Evolutionary conservation across 208 protist genomes (phyloP), one percentile per base, ranked within the genome.

Genomic region (Acanthamoeba comandoni): DNA sequence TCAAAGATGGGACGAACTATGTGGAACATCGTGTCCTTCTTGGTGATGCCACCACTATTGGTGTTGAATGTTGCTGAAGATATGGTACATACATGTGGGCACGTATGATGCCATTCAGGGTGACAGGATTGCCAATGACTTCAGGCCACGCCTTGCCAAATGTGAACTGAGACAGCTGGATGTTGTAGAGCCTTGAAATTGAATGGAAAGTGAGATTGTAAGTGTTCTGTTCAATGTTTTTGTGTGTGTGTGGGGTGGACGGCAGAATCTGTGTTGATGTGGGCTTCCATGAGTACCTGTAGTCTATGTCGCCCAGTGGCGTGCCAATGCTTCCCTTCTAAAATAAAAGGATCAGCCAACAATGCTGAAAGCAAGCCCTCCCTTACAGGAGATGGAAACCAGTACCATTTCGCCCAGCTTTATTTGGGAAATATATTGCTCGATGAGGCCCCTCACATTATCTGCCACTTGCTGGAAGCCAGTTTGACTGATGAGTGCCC

Each of bases 301-400:
- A 85, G 75, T 85, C 75, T 51, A 85, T 85, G 26, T 65, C 52
- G 24, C 53, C 52, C 11, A 85, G 60, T 26, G 75, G 75, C 19
- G 75, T 85, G 22, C 75, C 75, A 48, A 85, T 43, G 53, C 75
- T 85, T 26, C 75, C 75, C 0, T 51, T 67, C 75, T 85, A 57
- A 70, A 9, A 11, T 9, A 13, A 24, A 26, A 26, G 19, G 35
- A 75, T 75, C 55, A 60, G 67, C 17, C 9, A 24, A 29, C 9
- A 52, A 77, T 9, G n/a, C 24, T 70, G 9, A 19, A 70, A 8
- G 17, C 8, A 9, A 8, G 13, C 9, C 24, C 11, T 11, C 9
- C 64, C 64, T 11, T 11, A 24, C 24, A 19, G 35, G 3, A 84
- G 29, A 9, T 12, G 60, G 60, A 60, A 60, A 60, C 55, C 17